These are phyloP conservation scores for Paspalum notatum DNA, from an alignment of 176 grass and related monocot genomes.

Conservation along the genomic window DNA sequence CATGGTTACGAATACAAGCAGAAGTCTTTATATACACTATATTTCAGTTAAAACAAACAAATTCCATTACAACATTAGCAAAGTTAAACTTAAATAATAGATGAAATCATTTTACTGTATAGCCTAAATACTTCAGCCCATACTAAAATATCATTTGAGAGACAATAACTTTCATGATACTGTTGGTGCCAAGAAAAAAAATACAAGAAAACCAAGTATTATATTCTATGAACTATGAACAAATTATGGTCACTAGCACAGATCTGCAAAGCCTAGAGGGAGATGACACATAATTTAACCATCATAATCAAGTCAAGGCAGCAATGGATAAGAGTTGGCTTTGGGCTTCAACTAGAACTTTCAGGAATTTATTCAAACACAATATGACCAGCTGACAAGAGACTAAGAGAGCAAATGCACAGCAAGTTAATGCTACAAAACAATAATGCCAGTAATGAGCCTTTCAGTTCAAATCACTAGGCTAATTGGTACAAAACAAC, in stretches of 20 bases:
- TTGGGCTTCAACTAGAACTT: background rate
- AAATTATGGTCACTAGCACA: background rate
- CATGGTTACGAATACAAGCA: background rate
- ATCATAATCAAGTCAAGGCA: background rate
- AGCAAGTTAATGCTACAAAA: background rate
- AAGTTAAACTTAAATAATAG: background rate
- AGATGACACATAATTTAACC: background rate
- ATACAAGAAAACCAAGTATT: background rate
- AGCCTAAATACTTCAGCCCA: background rate
- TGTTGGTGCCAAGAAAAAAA: background rate
- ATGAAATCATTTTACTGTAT: background rate
- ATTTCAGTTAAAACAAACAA: background rate
- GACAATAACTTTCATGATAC: background rate
- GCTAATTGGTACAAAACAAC: background rate
- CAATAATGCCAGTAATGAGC: background rate
- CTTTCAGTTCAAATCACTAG: background rate
- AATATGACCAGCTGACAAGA: background rate
- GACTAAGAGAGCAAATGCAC: background rate
- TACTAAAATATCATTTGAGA: background rate
- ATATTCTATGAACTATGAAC: background rate
- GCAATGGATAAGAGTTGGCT: background rate
- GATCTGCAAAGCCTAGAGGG: background rate
- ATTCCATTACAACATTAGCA: background rate
- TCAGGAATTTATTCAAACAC: background rate
- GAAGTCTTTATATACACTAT: background rate